These are phyloP conservation scores for Fusarium nisikadoi DNA, from an alignment of 2,329 filamentous ascomycete species.

Conservation along the genomic window DNA sequence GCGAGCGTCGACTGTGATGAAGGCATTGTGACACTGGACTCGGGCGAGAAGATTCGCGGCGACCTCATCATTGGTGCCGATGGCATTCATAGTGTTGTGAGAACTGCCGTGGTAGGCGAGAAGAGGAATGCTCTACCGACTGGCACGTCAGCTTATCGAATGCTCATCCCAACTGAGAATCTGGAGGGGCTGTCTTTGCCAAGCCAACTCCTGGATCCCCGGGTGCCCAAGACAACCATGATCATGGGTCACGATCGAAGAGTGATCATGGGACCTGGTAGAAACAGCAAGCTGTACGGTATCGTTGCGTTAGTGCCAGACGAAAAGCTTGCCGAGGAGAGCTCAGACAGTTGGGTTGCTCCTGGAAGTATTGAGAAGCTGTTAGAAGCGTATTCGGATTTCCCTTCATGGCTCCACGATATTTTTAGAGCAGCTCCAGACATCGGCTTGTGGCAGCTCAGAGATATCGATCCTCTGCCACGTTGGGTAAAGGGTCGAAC, in stretches of 20 bases:
- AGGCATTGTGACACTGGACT: slow-evolving; percentile 30
- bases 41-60: slow-evolving; percentile 23
- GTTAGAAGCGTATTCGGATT: slow-evolving; percentile 25
- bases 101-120: slow-evolving; percentile 30
- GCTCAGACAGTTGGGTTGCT: slow-evolving; percentile 37
- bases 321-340: slow-evolving; percentile 29
- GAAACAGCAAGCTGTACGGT: slow-evolving; percentile 32
- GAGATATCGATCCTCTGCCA: slow-evolving; percentile 14
- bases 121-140: slow-evolving; percentile 26
- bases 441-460: slow-evolving; percentile 11
- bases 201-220: slow-evolving; percentile 13
- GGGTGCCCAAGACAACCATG: slow-evolving; percentile 31
- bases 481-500: slow-evolving; percentile 12
- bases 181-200: slow-evolving; percentile 13
- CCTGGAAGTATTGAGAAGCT: slow-evolving; percentile 35
- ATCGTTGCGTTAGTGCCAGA: slow-evolving; percentile 36
- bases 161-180: slow-evolving; percentile 34
- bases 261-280: slow-evolving; percentile 37
- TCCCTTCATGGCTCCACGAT: slow-evolving; percentile 8
- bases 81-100: slow-evolving; percentile 37
- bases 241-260: slow-evolving; percentile 37
- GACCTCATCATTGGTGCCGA: slow-evolving; percentile 38
- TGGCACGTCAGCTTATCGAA: slow-evolving; percentile 36
- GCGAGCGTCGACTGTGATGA: slow-evolving; percentile 23
- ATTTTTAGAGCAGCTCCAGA: slow-evolving; percentile 4